Evolutionary conservation across 2,329 filamentous ascomycete genomes (phyloP), one percentile per base, ranked within the genome.

Genomic region (Endothia cerciana): DNA sequence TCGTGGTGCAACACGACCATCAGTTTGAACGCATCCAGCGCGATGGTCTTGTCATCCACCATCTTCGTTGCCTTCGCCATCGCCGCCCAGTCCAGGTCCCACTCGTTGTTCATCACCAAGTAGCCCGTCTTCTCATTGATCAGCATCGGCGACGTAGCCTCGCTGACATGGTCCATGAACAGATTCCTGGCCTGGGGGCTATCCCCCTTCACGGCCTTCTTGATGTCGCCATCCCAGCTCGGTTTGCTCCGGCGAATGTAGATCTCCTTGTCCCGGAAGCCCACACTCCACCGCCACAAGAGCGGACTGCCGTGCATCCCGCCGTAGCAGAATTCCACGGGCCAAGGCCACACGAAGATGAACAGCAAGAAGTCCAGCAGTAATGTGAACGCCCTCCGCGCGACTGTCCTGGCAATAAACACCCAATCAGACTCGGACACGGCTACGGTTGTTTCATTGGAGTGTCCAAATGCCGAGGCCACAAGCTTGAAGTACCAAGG

Each of bases 91-190:
- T 97, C 93, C 67, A 97, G 81, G 76, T 97, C 91, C 90, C 93
- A 98, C 68, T 93, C 86, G 68, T 85, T 86, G 74, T 94, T 91
- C 83, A 97, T 91, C 71, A 95, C 89, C 69, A 96, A 79, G 74
- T 96, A 97, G 25, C 93, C 93, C 38, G 93, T 97, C 84, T 96
- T 97, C 71, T 88, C 84, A 71, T 85, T 81, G 72, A 94, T 81
- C 62, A 89, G 82, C 72, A 87, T 79, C 28, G 88, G 85, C 19
- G 89, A 84, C 4, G 94, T 90, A 2, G 92, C 94, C 1, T 87
- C 84, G 68, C 88, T 77, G 56, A 97, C 78, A 66, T 87, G 83
- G 15, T 82, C 82, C 70, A 88, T 82, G 71, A 92, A 84, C 62
- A 88, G 80, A 77, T 79, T 87, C 73, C 78, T 83, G 66, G 83